Base-by-base conservation (phyloP, 2,329 filamentous ascomycete genomes). In the Diplodia mutila region DNA sequence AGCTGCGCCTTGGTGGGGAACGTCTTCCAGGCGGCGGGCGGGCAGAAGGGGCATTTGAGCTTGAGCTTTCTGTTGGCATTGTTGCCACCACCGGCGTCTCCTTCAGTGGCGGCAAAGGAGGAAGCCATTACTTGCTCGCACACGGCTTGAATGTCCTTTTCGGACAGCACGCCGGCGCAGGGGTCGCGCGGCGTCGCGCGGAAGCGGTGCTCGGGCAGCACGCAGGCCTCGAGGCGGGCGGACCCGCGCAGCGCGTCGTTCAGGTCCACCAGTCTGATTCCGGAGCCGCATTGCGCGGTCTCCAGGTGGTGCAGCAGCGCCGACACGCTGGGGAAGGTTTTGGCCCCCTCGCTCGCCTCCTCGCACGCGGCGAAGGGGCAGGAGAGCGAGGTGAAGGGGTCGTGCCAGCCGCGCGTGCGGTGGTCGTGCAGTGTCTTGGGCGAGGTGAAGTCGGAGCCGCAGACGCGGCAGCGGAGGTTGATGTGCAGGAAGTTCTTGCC, bases 401-500 rank as follows among this genome's bases (percentile, higher is more conserved):
- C 66, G 39, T 67, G 66, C 66, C 57, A 57, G 48, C 66, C 66
- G 48, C 66, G 57, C 18, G 66, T 67, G 37, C 66, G 66, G 39
- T 67, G 66, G 66, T 64, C 66, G 57, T 67, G 66, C 27, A 67
- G 66, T n/a, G 66, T 67, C 51, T 67, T 67, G 12, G 66, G 66
- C 6, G 29, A 42, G 27, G 66, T 67, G 49, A 67, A 67, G n/a
- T 67, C 57, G 9, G 42, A 29, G 8, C 57, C 66, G 57, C 66
- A 67, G 27, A 64, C 21, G 16, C 66, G 48, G 37, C 66, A 67
- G 49, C 66, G 48, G 37, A 67, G 29, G 34, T 37, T 27, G 37
- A 67, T 37, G 66, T 67, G 57, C 49, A 67, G 37, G 57, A 67
- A 67, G 39, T 67, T 67, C 48, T 42, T 61, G 51, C 66, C 66